phyloP scores from a whole-genome alignment of 176 grass and related monocot genomes.

The Chrysopogon serrulatus region DNA sequence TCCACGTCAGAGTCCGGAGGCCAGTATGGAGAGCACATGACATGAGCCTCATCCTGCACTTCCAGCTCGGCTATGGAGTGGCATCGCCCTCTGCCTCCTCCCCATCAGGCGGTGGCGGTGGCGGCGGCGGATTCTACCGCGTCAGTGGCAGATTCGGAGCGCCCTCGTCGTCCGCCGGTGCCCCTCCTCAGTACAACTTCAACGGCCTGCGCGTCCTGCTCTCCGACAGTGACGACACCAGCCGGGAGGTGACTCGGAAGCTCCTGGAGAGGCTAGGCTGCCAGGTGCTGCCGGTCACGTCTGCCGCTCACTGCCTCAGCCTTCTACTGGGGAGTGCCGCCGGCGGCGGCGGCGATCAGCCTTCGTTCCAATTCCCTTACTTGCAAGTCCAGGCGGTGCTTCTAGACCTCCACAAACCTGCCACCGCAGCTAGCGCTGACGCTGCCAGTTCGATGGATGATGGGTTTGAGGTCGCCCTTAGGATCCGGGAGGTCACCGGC shows the following conservation, averaged over 20 bases:
- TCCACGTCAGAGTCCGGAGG: neutral
- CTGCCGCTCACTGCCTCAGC: neutral
- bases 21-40: neutral
- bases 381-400: neutral
- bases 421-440: neutral
- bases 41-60: conserved; percentile 10
- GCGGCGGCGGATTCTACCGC: neutral
- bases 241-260: conserved; percentile 17
- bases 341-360: neutral
- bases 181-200: conserved; percentile 1
- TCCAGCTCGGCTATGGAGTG: neutral
- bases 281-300: conserved; percentile 12
- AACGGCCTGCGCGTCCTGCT: conserved; percentile 18
- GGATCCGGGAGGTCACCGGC: conserved; percentile 17
- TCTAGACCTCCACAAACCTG: neutral
- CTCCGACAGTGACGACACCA: neutral
- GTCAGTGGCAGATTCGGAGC: neutral
- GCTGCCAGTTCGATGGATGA: neutral
- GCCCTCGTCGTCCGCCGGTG: neutral
- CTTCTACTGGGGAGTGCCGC: neutral
- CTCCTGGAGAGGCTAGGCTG: conserved; percentile 30
- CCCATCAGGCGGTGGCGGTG: neutral
- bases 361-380: neutral
- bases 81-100: neutral
- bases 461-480: neutral